Percentiles rank a stretch among this genome's conserved stretches.
Conservation (phyloP, 768 basidiomycete species). For the Amanita rimosa region DNA sequence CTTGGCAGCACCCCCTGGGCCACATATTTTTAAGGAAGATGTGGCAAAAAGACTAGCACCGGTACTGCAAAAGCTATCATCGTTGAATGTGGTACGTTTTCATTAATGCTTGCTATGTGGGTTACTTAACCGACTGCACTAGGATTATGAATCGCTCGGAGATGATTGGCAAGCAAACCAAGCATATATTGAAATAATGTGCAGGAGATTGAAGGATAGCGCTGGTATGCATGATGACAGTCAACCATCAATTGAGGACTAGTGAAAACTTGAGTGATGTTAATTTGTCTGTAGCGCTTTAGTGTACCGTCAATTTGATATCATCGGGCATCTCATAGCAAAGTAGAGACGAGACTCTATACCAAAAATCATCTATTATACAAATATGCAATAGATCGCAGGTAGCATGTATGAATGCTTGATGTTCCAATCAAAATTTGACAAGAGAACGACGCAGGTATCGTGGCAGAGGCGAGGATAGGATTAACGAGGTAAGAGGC, state of each 20-base stretch:
- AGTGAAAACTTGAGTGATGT: not conserved
- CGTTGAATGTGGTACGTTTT: conserved; percentile 22
- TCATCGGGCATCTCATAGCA: not conserved
- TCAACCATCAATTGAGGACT: not conserved
- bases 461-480: not conserved
- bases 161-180: conserved; percentile 52
- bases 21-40: conserved; percentile 47
- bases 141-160: conserved; percentile 34
- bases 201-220: conserved; percentile 54
- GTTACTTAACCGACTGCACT: conserved; percentile 10
- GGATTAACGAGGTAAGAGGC: conserved; percentile 62
- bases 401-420: not conserved
- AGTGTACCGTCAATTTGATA: not conserved
- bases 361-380: conserved; percentile 1
- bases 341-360: not conserved
- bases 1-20: conserved; percentile 39
- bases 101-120: conserved; percentile 10
- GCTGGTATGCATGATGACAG: conserved; percentile 39
- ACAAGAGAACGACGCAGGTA: not conserved
- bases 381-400: conserved; percentile 1
- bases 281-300: not conserved
- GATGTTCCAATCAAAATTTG: not conserved
- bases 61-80: conserved; percentile 41
- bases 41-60: conserved; percentile 43
- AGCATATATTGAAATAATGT: conserved; percentile 70